These are phyloP conservation scores for Podochytrium sp. DNA, from an alignment of 192 early-diverging fungal genomes.

Conservation along the genomic window DNA sequence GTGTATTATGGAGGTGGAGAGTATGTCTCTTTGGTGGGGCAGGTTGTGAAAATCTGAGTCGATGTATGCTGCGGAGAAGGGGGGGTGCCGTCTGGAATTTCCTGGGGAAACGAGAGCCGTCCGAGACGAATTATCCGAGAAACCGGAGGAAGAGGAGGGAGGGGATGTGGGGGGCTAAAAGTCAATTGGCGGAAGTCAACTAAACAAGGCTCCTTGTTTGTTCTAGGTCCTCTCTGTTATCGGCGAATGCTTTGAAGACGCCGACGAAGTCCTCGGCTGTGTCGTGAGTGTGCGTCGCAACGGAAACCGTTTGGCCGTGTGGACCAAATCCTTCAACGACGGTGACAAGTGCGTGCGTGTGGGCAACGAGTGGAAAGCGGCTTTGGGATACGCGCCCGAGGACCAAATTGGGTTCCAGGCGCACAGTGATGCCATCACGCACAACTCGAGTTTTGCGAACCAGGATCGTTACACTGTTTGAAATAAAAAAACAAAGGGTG, in stretches of 20 bases:
- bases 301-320: slow-evolving; percentile 80
- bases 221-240: slow-evolving; percentile 73
- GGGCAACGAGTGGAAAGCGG: slow-evolving; percentile 40
- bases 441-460: slow-evolving; percentile 38
- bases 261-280: slow-evolving; percentile 4
- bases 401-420: slow-evolving; percentile 48
- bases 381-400: slow-evolving; percentile 22
- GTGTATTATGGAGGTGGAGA: neutral
- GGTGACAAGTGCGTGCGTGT: slow-evolving; percentile 15
- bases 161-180: too few species aligned
- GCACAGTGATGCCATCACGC: slow-evolving; percentile 43
- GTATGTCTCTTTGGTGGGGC: neutral
- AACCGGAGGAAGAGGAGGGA: neutral
- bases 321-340: slow-evolving; percentile 48
- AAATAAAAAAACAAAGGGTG: too few species aligned
- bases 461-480: slow-evolving; percentile 32
- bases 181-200: too few species aligned
- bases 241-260: slow-evolving; percentile 17
- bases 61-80: neutral
- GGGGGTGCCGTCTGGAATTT: too few species aligned
- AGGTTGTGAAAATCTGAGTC: too few species aligned
- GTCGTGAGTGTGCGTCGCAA: slow-evolving; percentile 46
- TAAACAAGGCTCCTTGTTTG: too few species aligned
- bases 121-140: too few species aligned
- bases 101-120: too few species aligned